Base-by-base conservation (phyloP, 2,329 filamentous ascomycete genomes). In the Aspergillus sergii region DNA sequence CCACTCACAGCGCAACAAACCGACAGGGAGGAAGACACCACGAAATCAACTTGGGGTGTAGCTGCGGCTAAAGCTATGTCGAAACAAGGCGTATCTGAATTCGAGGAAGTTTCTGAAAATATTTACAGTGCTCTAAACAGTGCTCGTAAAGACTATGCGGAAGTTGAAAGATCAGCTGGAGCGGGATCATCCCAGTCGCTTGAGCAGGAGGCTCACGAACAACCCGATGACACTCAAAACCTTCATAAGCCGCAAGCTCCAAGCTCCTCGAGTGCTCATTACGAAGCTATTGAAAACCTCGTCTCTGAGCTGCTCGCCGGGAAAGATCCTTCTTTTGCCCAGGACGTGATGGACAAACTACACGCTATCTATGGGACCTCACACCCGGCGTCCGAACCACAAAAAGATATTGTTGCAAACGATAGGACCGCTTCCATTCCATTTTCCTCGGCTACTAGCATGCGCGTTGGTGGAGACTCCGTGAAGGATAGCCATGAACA, bases 311-410 rank as follows among this genome's bases (percentile, higher is more conserved):
- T 96, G 1, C 82, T 96, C 16, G 79, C 85, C 46, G 93, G 91
- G 59, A 92, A 90, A 75, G 92, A 96, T 73, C 89, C 91, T 0
- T 88, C 89, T 16, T 96, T 93, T 71, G 93, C 90, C 0, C 91
- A 96, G 72, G 93, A 91, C 63, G 90, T 94, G 3, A 88, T 93
- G 78, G 87, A 82, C 58, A 86, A 90, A 58, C 83, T 96, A 14
- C 86, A 87, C 61, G 89, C 86, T 3, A 91, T 88, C 0, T 95
- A 94, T 72, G 86, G 88, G 28, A 91, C 88, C 0, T 90, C 88
- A 19, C 74, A 74, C 58, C 72, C 69, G 62, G 69, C 26, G 3
- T 30, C 19, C 34, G 34, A 55, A 28, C 11, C 36, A 32, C n/a
- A 55, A 23, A 55, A 3, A 36, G 32, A 36, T 7, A 28, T 6